Evolutionary conservation across 83 land plant genomes (phyloP).

Genomic region (Thuja plicata): DNA sequence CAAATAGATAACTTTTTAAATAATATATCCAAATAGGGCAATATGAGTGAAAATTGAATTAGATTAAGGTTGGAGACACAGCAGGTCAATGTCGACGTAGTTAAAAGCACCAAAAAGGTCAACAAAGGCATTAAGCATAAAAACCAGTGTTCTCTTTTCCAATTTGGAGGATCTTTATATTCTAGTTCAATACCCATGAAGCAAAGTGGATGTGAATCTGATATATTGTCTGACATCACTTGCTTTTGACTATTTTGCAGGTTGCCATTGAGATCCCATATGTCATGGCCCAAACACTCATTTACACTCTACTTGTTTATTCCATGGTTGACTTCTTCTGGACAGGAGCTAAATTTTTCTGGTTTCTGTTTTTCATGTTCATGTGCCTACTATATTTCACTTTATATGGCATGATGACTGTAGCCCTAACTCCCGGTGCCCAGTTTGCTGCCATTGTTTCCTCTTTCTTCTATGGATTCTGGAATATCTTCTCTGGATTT

Average conservation of each 20-base stretch:
- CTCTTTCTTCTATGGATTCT: slow-evolving; percentile 36
- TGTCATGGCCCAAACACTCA: slow-evolving; percentile 24
- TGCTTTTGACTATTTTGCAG: slow-evolving; percentile 15
- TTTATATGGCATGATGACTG: slow-evolving; percentile 60
- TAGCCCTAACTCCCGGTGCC: slow-evolving; percentile 50
- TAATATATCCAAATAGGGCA: too few species aligned
- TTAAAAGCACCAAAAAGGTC: neutral
- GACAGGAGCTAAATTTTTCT: slow-evolving; percentile 47
- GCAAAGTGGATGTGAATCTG: neutral
- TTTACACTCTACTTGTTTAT: slow-evolving; percentile 32
- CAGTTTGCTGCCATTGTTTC: slow-evolving; percentile 43
- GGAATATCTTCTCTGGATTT: slow-evolving; percentile 61
- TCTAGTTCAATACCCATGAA: neutral
- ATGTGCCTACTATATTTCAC: slow-evolving; percentile 44
- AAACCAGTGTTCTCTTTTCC: too few species aligned
- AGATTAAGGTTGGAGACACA: neutral
- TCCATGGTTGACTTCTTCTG: slow-evolving; percentile 49
- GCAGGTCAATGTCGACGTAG: neutral
- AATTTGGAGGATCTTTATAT: too few species aligned
- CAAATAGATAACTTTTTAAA: too few species aligned
- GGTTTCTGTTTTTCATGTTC: slow-evolving; percentile 51
- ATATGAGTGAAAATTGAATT: neutral
- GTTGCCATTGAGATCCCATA: slow-evolving; percentile 41
- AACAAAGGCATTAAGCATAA: too few species aligned
- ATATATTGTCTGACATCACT: slow-evolving; percentile 3